phyloP scores from a whole-genome alignment of 805 yeast species.

The Metschnikowia rubicola region DNA sequence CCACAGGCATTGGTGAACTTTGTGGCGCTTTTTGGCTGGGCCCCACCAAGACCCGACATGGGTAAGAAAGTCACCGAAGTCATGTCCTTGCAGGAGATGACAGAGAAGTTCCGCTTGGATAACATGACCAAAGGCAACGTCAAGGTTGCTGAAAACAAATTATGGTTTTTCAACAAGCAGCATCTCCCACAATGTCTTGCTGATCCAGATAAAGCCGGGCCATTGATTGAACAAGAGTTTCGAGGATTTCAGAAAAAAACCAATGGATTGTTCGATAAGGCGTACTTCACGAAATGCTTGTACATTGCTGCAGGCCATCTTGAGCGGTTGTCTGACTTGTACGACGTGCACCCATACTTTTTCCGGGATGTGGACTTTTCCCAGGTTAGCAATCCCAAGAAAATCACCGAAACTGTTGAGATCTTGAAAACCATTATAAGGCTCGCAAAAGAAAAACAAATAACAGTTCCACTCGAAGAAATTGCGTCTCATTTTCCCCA shows the following conservation, averaged over 20 bases:
- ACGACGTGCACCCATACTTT: conserved; percentile 45
- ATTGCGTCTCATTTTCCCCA: conserved; percentile 2
- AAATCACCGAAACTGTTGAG: conserved; percentile 3
- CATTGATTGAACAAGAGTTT: conserved; percentile 32
- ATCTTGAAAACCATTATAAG: conserved; percentile 17
- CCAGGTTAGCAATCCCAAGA: conserved; percentile 11
- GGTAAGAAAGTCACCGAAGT: conserved; percentile 52
- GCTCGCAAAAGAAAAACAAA: conserved; percentile 7
- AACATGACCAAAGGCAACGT: conserved; percentile 91
- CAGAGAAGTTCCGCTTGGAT: conserved; percentile 55
- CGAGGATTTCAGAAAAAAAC: conserved; percentile 18
- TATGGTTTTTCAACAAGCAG: conserved; percentile 72
- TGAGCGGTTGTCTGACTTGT: conserved; percentile 52
- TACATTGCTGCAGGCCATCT: conserved; percentile 46
- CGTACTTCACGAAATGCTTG: conserved; percentile 40
- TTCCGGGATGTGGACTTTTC: conserved; percentile 38
- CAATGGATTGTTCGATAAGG: conserved; percentile 18
- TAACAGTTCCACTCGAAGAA: conserved; percentile 1
- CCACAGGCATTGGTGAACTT: conserved; percentile 89
- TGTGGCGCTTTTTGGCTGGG: conserved; percentile 92
- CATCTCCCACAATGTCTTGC: conserved; percentile 49
- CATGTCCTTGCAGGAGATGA: conserved; percentile 50
- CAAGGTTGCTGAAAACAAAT: conserved; percentile 77
- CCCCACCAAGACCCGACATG: conserved; percentile 59
- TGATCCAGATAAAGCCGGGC: conserved; percentile 31